These are phyloP conservation scores for Singerocomus rubriflavus DNA, from an alignment of 1,284 basidiomycete species.

Conservation along the genomic window DNA sequence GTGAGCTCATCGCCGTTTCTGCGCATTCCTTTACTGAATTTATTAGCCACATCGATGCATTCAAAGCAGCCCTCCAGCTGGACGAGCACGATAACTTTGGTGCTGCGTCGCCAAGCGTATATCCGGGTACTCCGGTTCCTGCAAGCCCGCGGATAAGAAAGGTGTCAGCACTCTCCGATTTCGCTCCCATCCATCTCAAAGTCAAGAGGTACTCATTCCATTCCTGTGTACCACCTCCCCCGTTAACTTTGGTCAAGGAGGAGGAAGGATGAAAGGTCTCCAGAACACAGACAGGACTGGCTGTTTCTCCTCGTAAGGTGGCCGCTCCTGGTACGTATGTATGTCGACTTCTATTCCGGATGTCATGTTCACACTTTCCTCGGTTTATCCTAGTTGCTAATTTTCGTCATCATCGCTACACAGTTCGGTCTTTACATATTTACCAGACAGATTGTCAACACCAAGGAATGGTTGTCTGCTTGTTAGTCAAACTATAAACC, in stretches of 20 bases:
- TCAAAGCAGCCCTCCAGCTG: slow-evolving; percentile 59
- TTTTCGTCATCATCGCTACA: slow-evolving; percentile 80
- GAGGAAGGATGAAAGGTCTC: slow-evolving; percentile 46
- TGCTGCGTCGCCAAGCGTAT: slow-evolving; percentile 29
- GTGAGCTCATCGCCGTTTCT: slow-evolving; percentile 40
- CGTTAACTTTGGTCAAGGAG: slow-evolving; percentile 35
- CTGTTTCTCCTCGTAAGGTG: slow-evolving; percentile 82
- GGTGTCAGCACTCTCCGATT: slow-evolving; percentile 87
- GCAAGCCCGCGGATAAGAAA: slow-evolving; percentile 54
- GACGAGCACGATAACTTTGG: slow-evolving; percentile 54
- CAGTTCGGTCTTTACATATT: slow-evolving; percentile 88
- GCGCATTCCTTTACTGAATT: slow-evolving; percentile 1
- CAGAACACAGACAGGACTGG: slow-evolving; percentile 66
- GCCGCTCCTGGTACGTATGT: slow-evolving; percentile 77
- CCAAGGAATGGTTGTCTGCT: slow-evolving; percentile 88
- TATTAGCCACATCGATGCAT: slow-evolving; percentile 69
- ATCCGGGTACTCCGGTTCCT: slow-evolving; percentile 28
- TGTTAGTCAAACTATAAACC: slow-evolving; percentile 49
- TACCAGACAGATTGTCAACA: slow-evolving; percentile 88
- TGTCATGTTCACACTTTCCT: slow-evolving; percentile 6
- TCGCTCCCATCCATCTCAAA: slow-evolving; percentile 85
- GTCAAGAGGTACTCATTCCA: slow-evolving; percentile 57
- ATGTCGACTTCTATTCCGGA: neutral
- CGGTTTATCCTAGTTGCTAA: slow-evolving; percentile 53
- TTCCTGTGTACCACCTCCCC: neutral